Conservation (phyloP, 139 green algal genomes). For the Edaphochlamys debaryana region DNA sequence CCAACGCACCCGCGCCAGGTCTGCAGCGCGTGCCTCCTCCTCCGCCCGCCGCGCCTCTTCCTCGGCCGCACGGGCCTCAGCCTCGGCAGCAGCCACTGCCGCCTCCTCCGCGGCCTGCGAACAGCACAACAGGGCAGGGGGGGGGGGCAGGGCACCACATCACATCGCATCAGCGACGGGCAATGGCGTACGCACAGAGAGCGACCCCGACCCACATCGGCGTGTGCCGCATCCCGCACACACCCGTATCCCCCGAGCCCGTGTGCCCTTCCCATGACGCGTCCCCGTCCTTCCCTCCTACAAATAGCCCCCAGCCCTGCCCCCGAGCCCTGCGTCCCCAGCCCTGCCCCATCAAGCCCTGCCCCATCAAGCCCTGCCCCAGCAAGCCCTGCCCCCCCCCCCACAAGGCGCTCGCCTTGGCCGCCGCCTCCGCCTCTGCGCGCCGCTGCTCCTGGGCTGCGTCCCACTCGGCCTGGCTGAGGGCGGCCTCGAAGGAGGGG, state of each 20-base stretch:
- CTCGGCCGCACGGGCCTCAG: not conserved
- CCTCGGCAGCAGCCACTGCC: not conserved
- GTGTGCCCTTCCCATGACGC: no score
- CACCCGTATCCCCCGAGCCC: no score
- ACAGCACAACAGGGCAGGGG: not conserved
- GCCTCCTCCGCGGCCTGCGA: conserved; percentile 40
- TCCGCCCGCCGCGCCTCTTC: conserved; percentile 5
- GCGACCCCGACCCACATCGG: no score
- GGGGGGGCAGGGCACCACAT: no score
- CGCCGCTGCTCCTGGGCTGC: conserved; percentile 10
- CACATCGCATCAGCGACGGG: not conserved
- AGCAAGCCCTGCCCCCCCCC: not conserved
- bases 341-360: no score
- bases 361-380: no score
- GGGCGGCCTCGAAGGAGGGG: conserved; percentile 33
- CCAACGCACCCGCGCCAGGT: conserved; percentile 19
- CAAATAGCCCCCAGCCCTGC: no score
- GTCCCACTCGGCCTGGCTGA: conserved; percentile 50
- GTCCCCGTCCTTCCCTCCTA: no score
- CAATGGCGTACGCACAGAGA: no score
- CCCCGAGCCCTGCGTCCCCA: no score
- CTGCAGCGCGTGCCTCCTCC: conserved; percentile 29
- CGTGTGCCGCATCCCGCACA: no score
- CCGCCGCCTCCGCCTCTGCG: conserved; percentile 5
- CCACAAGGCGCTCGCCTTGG: not conserved